A percentile compares a stretch with the other conserved stretches of the same genome.
Evolutionary conservation across 2,329 filamentous ascomycete genomes (phyloP).

Genomic region (Cladophialophora yegresii): DNA sequence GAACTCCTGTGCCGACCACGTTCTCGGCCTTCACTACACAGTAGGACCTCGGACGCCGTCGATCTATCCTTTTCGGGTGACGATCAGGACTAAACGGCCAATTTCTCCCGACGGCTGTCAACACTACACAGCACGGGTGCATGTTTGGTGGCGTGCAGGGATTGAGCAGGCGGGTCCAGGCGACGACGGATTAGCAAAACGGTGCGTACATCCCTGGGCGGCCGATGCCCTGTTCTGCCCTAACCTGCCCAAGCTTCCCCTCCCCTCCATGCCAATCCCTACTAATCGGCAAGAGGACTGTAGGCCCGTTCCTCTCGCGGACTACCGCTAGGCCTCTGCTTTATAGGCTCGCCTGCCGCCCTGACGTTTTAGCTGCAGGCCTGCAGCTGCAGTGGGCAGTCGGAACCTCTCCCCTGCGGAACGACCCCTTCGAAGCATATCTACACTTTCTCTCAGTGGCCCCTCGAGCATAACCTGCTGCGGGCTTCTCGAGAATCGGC

Average conservation of each 20-base stretch:
- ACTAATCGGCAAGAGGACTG: constrained; percentile 20
- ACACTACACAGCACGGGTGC: constrained; percentile 9
- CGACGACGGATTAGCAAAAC: constrained; percentile 25
- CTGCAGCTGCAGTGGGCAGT: constrained; percentile 15
- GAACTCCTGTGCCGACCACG: background rate
- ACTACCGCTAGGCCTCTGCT: constrained; percentile 26
- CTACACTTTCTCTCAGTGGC: constrained; percentile 14
- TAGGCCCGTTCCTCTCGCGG: constrained; percentile 31
- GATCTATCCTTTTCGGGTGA: constrained; percentile 8
- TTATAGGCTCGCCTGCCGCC: constrained; percentile 30
- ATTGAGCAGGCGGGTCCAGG: constrained; percentile 22
- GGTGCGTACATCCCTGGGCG: constrained; percentile 20
- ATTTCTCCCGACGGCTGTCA: constrained; percentile 20
- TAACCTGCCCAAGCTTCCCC: constrained; percentile 11
- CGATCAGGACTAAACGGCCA: constrained; percentile 27
- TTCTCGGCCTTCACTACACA: constrained; percentile 2
- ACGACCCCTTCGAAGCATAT: constrained; percentile 17
- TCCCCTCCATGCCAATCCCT: constrained; percentile 15
- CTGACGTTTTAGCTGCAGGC: constrained; percentile 27
- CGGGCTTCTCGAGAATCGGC: background rate
- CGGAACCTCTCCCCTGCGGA: constrained; percentile 17
- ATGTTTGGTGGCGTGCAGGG: constrained; percentile 25
- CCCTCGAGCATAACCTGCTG: constrained; percentile 7
- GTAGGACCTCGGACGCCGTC: constrained; percentile 11
- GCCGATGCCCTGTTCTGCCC: constrained; percentile 19